Evolutionary conservation across 192 early-diverging fungal genomes (phyloP), one percentile per base, ranked within the genome.

Genomic region (Backusella australiensis): DNA sequence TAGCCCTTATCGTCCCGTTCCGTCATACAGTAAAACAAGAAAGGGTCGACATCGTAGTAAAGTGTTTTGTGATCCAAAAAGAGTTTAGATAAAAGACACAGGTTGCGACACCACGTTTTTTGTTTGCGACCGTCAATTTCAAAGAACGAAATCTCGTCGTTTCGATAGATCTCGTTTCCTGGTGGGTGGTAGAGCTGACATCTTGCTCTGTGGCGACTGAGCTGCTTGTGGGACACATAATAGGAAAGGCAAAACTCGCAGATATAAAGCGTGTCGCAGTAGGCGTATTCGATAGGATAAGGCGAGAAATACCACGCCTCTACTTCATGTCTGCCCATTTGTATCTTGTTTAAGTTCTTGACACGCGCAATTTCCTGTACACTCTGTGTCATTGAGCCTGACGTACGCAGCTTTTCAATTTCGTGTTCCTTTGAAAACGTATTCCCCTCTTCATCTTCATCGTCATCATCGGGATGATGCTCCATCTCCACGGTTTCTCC

Each of bases 261-360:
- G 41, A 99, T 92, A 76, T 96, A 97, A 5, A 99, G 82, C 6
- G 82, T 84, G n/a, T 90, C 90, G 6, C 87, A 85, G 44, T 94
- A 86, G 7, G 92, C 89, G 78, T 91, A 96, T 75, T 98, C 96
- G 39, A 87, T 85, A 5, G 98, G 97, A 70, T 98, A 99, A 0
- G 98, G 97, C 38, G 96, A 97, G 88, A 98, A 98, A 83, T 99
- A 99, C 98, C 98, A 99, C 0, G 97, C 90, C 81, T 98, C 96
- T 34, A 98, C 93, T 78, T 95, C 91, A 80, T 91, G 89, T 81
- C 93, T 87, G 41, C 98, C 98, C 83, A 99, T 95, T 76, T 96
- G 89, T 59, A 99, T 96, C 67, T 88, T 77, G 75, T 96, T 93
- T 84, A 99, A 88, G 81, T 98, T 98, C 85, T 98, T 98, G 76